Evolutionary conservation across 345 rosid genomes (phyloP), one percentile per base, ranked within the genome.

Genomic region (Ailanthus altissimus): DNA sequence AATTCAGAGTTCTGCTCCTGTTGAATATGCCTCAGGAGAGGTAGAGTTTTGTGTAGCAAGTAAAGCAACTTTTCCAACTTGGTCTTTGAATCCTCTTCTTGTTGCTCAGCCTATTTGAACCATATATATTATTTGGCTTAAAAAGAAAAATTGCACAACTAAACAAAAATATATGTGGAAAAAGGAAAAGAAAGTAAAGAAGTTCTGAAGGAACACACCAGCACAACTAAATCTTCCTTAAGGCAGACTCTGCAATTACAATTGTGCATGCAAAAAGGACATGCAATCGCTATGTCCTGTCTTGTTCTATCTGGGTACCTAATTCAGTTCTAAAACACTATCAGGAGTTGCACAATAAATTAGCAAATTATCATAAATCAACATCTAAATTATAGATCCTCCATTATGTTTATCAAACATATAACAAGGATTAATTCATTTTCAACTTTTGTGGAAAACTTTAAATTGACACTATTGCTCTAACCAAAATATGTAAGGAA

Each of bases 221-320:
- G 68, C 51, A 75, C 43, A 60, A 68, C 70, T 50, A 82, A 67
- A 42, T 76, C 81, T 81, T 84, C 79, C 78, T 80, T 83, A 66
- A 88, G 85, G 87, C 91, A 88, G 46, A 73, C 38, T 78, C 88
- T 84, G 81, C 89, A 88, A 82, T 88, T 88, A 73, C 91, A 88
- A 78, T 83, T 78, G 74, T 86, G 83, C 21, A 72, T 75, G 69
- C 91, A 88, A 78, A 86, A 88, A 23, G 91, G 91, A 70, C 91
- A 88, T n/a, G 85, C 85, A 67, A 66, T 67, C 70, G 61, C 84
- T 56, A 86, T 13, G 21, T 86, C 87, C 60, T 86, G 83, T 57
- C 71, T 81, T 77, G 82, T 81, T 83, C 78, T 83, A 70, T 70
- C 82, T 0, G 91, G 87, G 74, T 88, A 88, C 91, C 91, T 88